Evolutionary conservation across 192 early-diverging fungal species (phyloP).

Genomic region (Gaertneriomyces semiglobifer): DNA sequence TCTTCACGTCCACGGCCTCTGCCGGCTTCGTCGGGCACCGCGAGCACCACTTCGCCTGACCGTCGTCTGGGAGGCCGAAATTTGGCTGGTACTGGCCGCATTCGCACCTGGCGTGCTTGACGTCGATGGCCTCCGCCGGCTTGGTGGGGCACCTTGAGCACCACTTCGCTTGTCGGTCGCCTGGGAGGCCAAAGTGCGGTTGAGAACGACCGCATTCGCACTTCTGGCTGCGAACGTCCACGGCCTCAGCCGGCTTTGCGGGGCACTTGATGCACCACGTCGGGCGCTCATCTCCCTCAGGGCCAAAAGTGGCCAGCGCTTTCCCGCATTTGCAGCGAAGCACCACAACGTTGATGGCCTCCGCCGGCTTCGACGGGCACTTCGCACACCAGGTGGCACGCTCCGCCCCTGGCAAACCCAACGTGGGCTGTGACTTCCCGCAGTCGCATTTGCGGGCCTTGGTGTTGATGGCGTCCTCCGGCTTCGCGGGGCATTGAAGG

Average conservation of each 20-base stretch:
- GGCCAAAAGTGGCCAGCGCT: not conserved
- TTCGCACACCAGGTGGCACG: not conserved
- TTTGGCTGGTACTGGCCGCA: not conserved
- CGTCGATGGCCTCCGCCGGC: not conserved
- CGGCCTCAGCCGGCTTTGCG: not conserved
- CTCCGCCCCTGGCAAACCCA: not conserved
- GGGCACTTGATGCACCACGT: not conserved
- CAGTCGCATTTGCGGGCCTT: not conserved
- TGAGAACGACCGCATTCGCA: not conserved
- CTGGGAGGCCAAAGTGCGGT: not conserved
- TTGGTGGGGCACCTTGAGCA: constrained; percentile 3
- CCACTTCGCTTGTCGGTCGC: not conserved
- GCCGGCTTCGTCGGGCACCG: not conserved
- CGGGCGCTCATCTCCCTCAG: not conserved
- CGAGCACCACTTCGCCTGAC: not conserved
- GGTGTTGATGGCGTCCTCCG: not conserved
- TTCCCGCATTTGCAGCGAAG: no score
- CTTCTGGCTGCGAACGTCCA: not conserved
- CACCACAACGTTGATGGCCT: not conserved
- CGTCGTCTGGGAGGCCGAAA: not conserved
- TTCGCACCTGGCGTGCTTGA: no score
- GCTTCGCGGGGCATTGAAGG: not conserved
- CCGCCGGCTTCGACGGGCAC: not conserved
- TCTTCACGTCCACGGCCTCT: not conserved
- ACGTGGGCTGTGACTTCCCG: not conserved